phyloP scores from a whole-genome alignment of 306 rosid species.

The Prunus campanulata region DNA sequence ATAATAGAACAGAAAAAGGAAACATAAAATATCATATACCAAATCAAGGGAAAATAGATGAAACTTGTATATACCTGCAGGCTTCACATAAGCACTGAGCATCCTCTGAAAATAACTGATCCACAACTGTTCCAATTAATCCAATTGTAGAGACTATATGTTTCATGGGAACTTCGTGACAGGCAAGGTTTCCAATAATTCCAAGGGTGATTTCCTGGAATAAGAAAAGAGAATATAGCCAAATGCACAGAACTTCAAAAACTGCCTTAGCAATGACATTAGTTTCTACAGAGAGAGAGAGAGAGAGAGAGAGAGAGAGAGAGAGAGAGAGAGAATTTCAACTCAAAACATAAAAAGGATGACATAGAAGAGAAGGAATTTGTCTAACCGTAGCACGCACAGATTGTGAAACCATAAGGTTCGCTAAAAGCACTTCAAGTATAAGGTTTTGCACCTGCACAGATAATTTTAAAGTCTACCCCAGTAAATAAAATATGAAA shows the following conservation, averaged over 20 bases:
- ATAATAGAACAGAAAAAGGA: background rate
- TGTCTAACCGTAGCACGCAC: conserved; percentile 59
- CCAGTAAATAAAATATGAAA: background rate
- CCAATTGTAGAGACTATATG: conserved; percentile 52
- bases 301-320: background rate
- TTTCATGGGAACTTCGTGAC: conserved; percentile 71
- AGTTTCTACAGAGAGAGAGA: background rate
- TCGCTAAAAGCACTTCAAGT: conserved; percentile 80
- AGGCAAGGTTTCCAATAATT: conserved; percentile 85
- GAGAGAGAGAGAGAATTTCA: background rate
- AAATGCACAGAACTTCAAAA: conserved; percentile 19
- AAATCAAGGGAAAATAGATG: background rate
- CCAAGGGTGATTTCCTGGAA: conserved; percentile 79
- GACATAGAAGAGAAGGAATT: conserved; percentile 16
- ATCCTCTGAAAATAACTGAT: conserved; percentile 69
- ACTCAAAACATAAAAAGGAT: conserved; percentile 2
- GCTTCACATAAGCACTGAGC: conserved; percentile 81
- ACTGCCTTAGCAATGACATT: background rate
- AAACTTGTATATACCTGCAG: conserved; percentile 53
- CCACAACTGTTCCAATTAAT: conserved; percentile 54
- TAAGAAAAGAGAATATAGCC: conserved; percentile 25
- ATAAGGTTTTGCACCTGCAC: conserved; percentile 76
- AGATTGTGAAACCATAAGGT: conserved; percentile 63
- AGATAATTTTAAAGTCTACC: conserved; percentile 1
- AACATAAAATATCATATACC: background rate